phyloP scores from a whole-genome alignment of 1,284 basidiomycete species.

The Leccinum fallax region DNA sequence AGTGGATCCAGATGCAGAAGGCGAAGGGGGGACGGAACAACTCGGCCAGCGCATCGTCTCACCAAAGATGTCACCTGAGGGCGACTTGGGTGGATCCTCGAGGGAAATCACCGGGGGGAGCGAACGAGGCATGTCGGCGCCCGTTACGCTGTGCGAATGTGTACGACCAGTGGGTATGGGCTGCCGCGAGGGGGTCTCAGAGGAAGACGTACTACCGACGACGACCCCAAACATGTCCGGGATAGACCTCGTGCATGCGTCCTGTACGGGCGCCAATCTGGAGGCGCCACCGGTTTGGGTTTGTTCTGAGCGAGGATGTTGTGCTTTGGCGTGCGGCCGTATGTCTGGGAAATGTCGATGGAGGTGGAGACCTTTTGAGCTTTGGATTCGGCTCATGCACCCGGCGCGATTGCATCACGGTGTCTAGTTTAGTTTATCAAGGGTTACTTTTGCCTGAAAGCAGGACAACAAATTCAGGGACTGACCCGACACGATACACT shows the following conservation, averaged over 20 bases:
- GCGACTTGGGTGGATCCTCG: conserved; percentile 17
- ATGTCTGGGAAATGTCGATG: conserved; percentile 21
- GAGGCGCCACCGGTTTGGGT: conserved; percentile 42
- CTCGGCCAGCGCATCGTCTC: conserved; percentile 63
- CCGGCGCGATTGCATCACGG: conserved; percentile 58
- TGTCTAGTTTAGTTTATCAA: conserved; percentile 40
- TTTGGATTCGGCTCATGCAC: conserved; percentile 36
- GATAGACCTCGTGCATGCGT: conserved; percentile 61
- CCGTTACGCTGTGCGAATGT: conserved; percentile 78
- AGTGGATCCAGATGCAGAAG: conserved; percentile 34
- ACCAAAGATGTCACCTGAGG: conserved; percentile 60
- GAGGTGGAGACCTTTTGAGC: conserved; percentile 37
- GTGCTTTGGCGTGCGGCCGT: conserved; percentile 37
- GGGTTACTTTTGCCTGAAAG: conserved; percentile 7
- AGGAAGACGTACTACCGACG: conserved; percentile 24
- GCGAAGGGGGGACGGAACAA: conserved; percentile 41
- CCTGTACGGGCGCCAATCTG: conserved; percentile 17
- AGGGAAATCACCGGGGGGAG: conserved; percentile 18
- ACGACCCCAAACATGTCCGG: conserved; percentile 53
- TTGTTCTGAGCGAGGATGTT: conserved; percentile 56
- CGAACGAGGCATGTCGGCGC: conserved; percentile 59
- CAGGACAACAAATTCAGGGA: conserved; percentile 12
- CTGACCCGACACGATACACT: conserved; percentile 75
- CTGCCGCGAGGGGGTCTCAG: conserved; percentile 26
- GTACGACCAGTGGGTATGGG: conserved; percentile 51